These are phyloP conservation scores for Haematococcus lacustris DNA, from an alignment of 139 green algal genomes.

Conservation along the genomic window DNA sequence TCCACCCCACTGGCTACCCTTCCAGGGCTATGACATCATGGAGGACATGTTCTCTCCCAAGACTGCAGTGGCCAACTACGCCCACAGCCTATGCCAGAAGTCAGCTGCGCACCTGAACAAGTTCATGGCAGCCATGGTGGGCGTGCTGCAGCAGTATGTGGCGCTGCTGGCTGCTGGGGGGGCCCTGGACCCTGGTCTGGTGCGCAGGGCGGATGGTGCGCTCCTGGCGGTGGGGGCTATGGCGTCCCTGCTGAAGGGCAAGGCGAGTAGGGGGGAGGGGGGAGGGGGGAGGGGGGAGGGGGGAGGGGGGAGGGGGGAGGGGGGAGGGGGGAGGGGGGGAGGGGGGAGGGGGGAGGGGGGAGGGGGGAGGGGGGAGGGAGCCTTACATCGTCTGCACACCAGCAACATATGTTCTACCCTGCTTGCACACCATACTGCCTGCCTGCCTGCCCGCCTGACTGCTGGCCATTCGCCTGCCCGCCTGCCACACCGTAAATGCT, in stretches of 20 bases:
- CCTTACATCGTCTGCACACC: no score
- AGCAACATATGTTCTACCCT: no score
- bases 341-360: no score
- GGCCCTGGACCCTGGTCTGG: constrained; percentile 34
- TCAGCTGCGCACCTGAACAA: constrained; percentile 53
- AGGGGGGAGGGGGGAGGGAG: no score
- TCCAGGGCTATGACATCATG: constrained; percentile 91
- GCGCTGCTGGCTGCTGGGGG: constrained; percentile 13
- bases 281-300: no score
- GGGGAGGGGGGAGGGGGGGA: no score
- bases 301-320: no score
- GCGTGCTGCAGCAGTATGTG: constrained; percentile 1
- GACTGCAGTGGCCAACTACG: constrained; percentile 84
- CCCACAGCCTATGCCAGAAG: constrained; percentile 68
- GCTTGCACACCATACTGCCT: not conserved
- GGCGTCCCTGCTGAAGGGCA: constrained; percentile 64
- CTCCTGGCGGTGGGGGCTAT: constrained; percentile 81
- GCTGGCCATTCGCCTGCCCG: no score
- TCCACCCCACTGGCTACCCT: no score
- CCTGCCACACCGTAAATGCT: not conserved
- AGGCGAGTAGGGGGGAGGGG: constrained; percentile 24
- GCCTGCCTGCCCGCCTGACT: not conserved
- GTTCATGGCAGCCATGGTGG: constrained; percentile 49
- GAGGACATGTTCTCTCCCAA: constrained; percentile 93
- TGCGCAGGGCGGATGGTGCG: constrained; percentile 81